Conservation (phyloP, 768 basidiomycete species). For the Lentinula sp. region DNA sequence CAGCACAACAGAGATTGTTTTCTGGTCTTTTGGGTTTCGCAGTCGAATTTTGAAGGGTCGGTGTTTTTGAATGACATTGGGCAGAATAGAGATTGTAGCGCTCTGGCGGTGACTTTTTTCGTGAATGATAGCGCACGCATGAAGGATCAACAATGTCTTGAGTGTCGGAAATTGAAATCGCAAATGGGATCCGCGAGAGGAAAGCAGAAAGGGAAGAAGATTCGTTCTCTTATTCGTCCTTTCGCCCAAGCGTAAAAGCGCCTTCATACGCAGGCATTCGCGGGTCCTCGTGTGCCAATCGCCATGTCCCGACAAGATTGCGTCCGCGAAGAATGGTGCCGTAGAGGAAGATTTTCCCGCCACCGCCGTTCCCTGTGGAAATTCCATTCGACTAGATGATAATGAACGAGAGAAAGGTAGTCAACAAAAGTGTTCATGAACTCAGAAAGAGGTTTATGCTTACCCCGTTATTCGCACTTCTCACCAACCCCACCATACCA, state of each 20-base stretch:
- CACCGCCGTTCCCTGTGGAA: neutral
- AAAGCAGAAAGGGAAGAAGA: too few species aligned
- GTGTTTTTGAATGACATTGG: too few species aligned
- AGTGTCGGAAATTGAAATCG: too few species aligned
- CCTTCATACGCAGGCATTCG: slow-evolving; percentile 52
- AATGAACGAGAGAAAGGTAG: neutral
- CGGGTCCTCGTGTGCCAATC: slow-evolving; percentile 39
- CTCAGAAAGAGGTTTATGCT: slow-evolving; percentile 15
- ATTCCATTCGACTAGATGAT: neutral
- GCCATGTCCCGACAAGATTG: slow-evolving; percentile 72
- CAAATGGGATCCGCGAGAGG: too few species aligned
- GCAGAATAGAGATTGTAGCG: too few species aligned
- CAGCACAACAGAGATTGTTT: too few species aligned
- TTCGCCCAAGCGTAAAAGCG: slow-evolving; percentile 54
- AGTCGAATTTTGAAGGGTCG: too few species aligned
- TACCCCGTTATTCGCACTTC: neutral
- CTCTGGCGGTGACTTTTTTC: too few species aligned
- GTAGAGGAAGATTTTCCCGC: slow-evolving; percentile 46
- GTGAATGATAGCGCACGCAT: too few species aligned
- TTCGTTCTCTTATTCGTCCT: slow-evolving; percentile 19
- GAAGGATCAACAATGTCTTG: too few species aligned
- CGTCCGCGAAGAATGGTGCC: slow-evolving; percentile 64
- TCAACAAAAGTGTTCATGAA: neutral
- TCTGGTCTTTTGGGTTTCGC: too few species aligned
- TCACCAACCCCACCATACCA: slow-evolving; percentile 19